Base-by-base conservation (phyloP, 1,284 basidiomycete species). In the Inonotus obliquus region DNA sequence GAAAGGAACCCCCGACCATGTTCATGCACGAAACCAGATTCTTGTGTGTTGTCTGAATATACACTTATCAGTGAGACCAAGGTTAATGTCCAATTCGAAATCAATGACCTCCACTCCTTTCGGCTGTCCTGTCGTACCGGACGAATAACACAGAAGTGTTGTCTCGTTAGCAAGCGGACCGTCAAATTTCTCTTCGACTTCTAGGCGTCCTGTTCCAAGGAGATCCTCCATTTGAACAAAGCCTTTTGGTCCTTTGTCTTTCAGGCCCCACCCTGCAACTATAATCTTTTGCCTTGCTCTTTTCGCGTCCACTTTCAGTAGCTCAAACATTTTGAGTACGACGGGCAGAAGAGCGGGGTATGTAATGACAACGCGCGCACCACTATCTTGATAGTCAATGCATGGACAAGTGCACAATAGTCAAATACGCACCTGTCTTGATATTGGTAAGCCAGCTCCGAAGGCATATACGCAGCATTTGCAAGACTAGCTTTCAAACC, bases 141-240 rank as follows among this genome's bases (percentile, higher is more conserved):
- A 86, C 21, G 77, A 79, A 68, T 89, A 89, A 66, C 86, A 91
- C 39, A 91, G 71, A 66, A 84, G 84, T 1, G 76, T 73, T 0
- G 86, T 86, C 65, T 84, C 79, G 47, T 84, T 67, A 0, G 81
- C 73, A 21, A 74, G 68, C 0, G 74, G 67, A 0, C 78, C 80
- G 19, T 83, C 78, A 61, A 86, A 83, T 55, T 67, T 73, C 61
- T 82, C 82, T 66, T 84, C 82, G 7, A 70, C 67, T 7, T 67
- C 62, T n/a, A 85, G 69, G 14, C 71, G 70, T 1, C 84, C 84
- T 1, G 73, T 68, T 0, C 70, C 69, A 4, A 86, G 67, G 14
- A 87, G 70, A 38, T 80, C 74, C 1, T 77, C 73, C 25, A 83
- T 65, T 14, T 67, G 68, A 14, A 73, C 60, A 25, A 82, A 66